Evolutionary conservation across 2,329 filamentous ascomycete species (phyloP), one percentile per base, ranked within the genome.

Genomic region (Penicillium occitanis): DNA sequence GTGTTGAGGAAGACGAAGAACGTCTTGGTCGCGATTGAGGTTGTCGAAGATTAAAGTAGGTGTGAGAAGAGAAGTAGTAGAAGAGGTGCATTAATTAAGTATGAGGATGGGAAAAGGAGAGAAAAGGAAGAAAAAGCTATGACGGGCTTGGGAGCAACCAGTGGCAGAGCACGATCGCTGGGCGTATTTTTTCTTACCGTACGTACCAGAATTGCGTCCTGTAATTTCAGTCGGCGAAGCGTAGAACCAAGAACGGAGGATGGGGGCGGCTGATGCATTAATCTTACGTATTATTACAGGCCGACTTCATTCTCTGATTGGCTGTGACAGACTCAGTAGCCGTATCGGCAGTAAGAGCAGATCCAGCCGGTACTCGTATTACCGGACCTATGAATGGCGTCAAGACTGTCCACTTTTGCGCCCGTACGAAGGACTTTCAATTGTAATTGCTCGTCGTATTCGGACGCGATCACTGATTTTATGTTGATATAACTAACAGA

Each of bases 1-100:
- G 65, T 60, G n/a, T 30, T 63, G 61, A 66, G 59, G 35, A 37
- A 58, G 58, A 51, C 58, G 59, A 62, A 44, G 37, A 19, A 59
- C 55, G 63, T 33, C 59, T 22, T 55, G 62, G 62, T 64, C 62
- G 53, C 61, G 53, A 57, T 37, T 22, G 63, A 37, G n/a, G 33
- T 14, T 42, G 35, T 22, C 63, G 40, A 35, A 19, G 30, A 30
- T 61, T 30, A 10, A 30, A 19, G 42, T 6, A 25, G 51, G 40
- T 58, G 28, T 10, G 10, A 25, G 37, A 40, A 57, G 22, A 48
- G 40, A 42, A 42, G 50, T 30, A 33, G 25, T 30, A 57, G 61
- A 63, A 19, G 50, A 46, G 35, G 40, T 2, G 35, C 46, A 60
- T 44, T 58, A 28, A 33, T 57, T 48, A 64, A 48, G 40, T 63